These are phyloP conservation scores for Bryum argenteum DNA, from an alignment of 225 moss, liverwort and hornwort genomes.

Conservation along the genomic window DNA sequence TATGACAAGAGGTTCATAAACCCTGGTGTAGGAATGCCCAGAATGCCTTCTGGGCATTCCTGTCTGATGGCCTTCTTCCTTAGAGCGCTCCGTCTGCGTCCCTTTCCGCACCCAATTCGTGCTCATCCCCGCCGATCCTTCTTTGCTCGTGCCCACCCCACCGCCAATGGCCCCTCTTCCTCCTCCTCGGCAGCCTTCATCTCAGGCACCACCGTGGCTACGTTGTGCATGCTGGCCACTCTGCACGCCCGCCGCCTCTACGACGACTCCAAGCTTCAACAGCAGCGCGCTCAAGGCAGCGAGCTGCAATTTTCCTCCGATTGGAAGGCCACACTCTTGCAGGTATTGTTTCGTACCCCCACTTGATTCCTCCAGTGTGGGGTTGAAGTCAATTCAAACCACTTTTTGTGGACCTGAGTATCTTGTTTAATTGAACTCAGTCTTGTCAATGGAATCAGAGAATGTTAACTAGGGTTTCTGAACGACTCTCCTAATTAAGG, in stretches of 20 bases:
- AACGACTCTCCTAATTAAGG: too few relatives aligned
- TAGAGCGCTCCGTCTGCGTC: conserved; percentile 5
- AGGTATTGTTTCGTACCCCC: conserved; percentile 39
- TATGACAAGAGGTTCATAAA: too few relatives aligned
- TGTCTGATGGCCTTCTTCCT: conserved; percentile 27
- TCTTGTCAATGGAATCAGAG: too few relatives aligned
- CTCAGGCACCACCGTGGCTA: conserved; percentile 62
- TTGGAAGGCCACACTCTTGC: conserved; percentile 64
- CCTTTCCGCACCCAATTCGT: background rate
- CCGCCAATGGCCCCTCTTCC: conserved; percentile 17
- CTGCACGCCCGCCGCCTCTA: conserved; percentile 61
- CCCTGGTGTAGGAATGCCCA: too few relatives aligned
- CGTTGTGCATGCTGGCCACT: conserved; percentile 58
- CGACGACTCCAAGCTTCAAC: conserved; percentile 48
- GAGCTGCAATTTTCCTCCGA: conserved; percentile 50
- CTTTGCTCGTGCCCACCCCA: conserved; percentile 21
- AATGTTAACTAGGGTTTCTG: too few relatives aligned
- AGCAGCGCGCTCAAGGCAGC: conserved; percentile 35
- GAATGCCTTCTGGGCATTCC: too few relatives aligned
- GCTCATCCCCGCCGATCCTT: conserved; percentile 17
- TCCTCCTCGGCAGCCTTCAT: conserved; percentile 26
- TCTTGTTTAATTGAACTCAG: too few relatives aligned
- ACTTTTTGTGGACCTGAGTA: too few relatives aligned
- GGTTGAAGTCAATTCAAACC: too few relatives aligned
- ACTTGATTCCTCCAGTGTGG: too few relatives aligned